Evolutionary conservation across 2,329 filamentous ascomycete genomes (phyloP).

Genomic region (Aspergillus sp.): DNA sequence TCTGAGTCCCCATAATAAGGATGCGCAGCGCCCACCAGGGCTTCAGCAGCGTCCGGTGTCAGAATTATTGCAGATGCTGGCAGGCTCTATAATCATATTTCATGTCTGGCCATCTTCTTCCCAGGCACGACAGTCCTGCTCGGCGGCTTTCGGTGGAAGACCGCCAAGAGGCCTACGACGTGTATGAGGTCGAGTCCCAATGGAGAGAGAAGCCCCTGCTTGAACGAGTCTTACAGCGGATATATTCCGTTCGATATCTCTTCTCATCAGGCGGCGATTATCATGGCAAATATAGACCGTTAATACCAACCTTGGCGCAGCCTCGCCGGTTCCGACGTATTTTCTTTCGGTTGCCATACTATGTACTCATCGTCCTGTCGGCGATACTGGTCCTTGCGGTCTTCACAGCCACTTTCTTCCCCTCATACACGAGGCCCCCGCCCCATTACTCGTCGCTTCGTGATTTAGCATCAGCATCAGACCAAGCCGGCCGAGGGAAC

Average conservation of each 20-base stretch:
- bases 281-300: background rate
- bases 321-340: background rate
- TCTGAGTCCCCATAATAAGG: too few species aligned
- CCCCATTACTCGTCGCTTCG: constrained; percentile 49
- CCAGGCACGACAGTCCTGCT: background rate
- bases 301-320: background rate
- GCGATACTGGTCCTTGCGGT: constrained; percentile 20
- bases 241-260: background rate
- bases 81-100: background rate
- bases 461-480: constrained; percentile 25
- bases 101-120: background rate
- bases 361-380: background rate
- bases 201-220: background rate
- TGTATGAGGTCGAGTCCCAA: background rate
- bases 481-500: constrained; percentile 49
- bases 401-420: constrained; percentile 50
- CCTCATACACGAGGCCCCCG: constrained; percentile 58
- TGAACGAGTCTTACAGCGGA: background rate
- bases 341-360: background rate
- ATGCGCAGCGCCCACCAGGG: too few species aligned
- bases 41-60: too few species aligned
- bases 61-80: too few species aligned
- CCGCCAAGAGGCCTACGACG: background rate
- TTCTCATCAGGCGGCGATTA: background rate
- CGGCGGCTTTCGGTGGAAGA: background rate